Evolutionary conservation across 495 filamentous ascomycete species (phyloP), one percentile per base, ranked within the genome.

Genomic region (Eremomyces bilateralis): DNA sequence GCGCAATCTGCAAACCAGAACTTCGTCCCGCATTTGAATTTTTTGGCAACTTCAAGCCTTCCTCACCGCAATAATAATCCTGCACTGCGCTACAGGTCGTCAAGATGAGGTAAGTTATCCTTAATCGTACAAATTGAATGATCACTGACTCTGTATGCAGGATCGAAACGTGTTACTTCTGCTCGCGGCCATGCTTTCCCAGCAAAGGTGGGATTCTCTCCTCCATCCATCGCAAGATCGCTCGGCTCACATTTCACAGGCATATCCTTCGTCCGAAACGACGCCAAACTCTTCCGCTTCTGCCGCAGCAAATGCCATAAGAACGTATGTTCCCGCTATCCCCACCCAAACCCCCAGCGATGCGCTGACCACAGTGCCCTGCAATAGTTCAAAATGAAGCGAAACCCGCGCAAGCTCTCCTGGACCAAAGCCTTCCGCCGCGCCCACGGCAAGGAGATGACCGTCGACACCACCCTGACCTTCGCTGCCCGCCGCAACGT

Each of bases 401-500:
- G 88, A 44, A 74, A 76, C 45, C 71, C 72, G n/a, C 61, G 72
- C 47, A 74, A 75, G 36, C 54, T 59, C 20, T 51, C 38, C 31
- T 59, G 56, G 56, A 59, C 51, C 13, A 59, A 57, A 34, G 38
- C 49, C 24, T 51, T 49, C 45, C 42, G 51, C 20, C 44, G 43
- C 31, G 53, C 52, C n/a, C 50, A 55, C 38, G 44, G 41, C 36
- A 57, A 57, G 56, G 80, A 93, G 57, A 84, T 93, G 76, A 73
- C 77, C 42, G 84, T 95, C 56, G 88, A 99, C 67, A 73, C 66
- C 39, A 90, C 85, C 3, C 75, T 99, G 34, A 71, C 77, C 49
- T 92, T 99, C 65, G 73, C 82, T 36, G 72, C 75, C 36, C 80
- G 82, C 45, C 78, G 90, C 59, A 93, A 95, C 64, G 69, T 92